Evolutionary conservation across 139 green algal genomes (phyloP), one percentile per base, ranked within the genome.

Genomic region (Asterochloris erici): DNA sequence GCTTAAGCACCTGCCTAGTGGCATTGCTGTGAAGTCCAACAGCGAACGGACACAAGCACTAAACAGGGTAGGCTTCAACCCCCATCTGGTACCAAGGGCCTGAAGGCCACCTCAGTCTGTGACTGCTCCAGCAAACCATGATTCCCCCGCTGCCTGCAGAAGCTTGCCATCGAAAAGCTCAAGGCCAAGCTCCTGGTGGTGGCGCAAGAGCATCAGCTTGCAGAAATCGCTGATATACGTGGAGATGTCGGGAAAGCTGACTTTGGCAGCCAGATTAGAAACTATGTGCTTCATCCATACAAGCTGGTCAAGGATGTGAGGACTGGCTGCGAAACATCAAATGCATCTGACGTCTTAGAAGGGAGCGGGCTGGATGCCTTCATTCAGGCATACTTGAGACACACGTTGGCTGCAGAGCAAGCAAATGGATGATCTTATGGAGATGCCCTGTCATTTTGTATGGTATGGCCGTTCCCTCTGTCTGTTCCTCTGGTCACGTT

Each of bases 251-350:
- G 98, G 24, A 93, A 95, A 84, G 94, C 97, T 61, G 95, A 98
- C 85, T 99, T 94, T 93, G 97, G 97, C 1, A 94, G 98, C 88
- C 97, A 99, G 88, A 96, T 99, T 19, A 83, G 97, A 0, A 99
- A 98, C 85, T 99, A 99, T 83, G 95, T 99, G 14, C 88, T 99
- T 14, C 96, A 99, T 84, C 97, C 97, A 0, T 99, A 99, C 90
- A 95, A 96, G 82, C 82, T 98, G 73, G 95, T 98, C 28, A 98
- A 98, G 86, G 96, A 98, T 86, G 82, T 95, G n/a, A 84, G 96
- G 24, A 93, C 88, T 16, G 87, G 85, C 0, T 61, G 87, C n/a
- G 94, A 98, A 75, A 96, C 90, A 12, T 87, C 78, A 0, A 88
- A 96, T 63, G 86, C 93, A 16, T 69, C 10, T 0, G 91, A 27